Evolutionary conservation across 805 yeast species (phyloP), one percentile per base, ranked within the genome.

Genomic region (Kodamaea neixiangensis): DNA sequence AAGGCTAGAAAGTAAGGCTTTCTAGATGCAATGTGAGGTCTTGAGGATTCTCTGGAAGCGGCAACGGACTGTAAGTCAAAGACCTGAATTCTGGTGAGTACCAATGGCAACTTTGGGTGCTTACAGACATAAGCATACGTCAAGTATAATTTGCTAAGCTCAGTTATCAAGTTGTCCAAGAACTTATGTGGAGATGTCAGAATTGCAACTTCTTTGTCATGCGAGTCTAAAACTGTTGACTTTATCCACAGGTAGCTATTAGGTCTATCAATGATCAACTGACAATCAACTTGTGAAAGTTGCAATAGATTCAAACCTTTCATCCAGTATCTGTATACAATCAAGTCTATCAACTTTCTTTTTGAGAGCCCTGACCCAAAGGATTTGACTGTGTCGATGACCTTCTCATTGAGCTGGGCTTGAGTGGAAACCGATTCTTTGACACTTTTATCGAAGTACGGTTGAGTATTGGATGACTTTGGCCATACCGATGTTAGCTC

Each of bases 211-310:
- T 69, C 71, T 13, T 58, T 52, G 9, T 60, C 68, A 45, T 54
- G 47, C 1, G 71, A 56, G 48, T 79, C 71, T 46, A 64, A 67
- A 0, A 77, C 80, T 2, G 77, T 72, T 4, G 83, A 79, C 47
- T 75, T 73, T 1, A 71, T 64, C 85, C 85, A 81, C 31, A 61
- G 62, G 57, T 66, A 75, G 2, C 70, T 49, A 35, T 65, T 66
- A 0, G 91, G 84, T 51, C 79, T 76, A 57, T 85, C 87, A 2
- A 87, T 79, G 41, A 87, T 69, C 41, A 78, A 60, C 56, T 85
- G 87, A 48, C 86, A 80, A 57, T 88, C 94, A 4, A 87, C 67
- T 53, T 86, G 90, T 0, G 94, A 85, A 38, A 83, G 61, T 61
- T 88, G 96, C 14, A 83, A 70, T 1, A 85, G 66, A 56, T 84